These are phyloP conservation scores for Zymoseptoria passerinii DNA, from an alignment of 2,329 filamentous ascomycete species.

Conservation along the genomic window DNA sequence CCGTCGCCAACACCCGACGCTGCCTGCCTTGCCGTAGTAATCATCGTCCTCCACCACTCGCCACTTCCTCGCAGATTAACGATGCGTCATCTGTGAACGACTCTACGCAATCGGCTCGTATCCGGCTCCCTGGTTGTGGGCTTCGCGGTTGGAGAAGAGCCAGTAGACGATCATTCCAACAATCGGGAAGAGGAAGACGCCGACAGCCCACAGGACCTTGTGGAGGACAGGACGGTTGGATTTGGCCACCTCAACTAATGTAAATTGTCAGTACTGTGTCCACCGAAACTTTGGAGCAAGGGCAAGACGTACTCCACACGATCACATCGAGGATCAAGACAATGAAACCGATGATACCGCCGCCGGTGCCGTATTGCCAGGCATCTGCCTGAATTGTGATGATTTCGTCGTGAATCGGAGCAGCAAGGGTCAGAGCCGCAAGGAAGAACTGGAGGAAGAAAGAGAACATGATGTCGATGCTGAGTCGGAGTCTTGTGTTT, in stretches of 20 bases:
- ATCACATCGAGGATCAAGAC: conserved; percentile 55
- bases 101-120: conserved; percentile 44
- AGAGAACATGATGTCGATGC: conserved; percentile 23
- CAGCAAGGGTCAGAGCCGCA: conserved; percentile 43
- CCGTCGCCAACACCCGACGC: no score
- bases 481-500: not conserved
- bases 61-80: not conserved
- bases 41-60: not conserved
- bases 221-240: conserved; percentile 50
- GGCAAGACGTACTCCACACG: conserved; percentile 47
- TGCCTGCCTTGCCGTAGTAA: not conserved
- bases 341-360: conserved; percentile 54
- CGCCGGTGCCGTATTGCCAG: conserved; percentile 54
- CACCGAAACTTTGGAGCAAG: not conserved
- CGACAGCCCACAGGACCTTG: conserved; percentile 55
- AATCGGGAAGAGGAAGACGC: conserved; percentile 58
- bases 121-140: conserved; percentile 45
- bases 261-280: conserved; percentile 12
- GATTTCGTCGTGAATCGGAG: conserved; percentile 24
- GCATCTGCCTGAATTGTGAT: conserved; percentile 35
- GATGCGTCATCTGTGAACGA: not conserved
- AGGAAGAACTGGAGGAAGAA: conserved; percentile 48
- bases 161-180: conserved; percentile 55
- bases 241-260: conserved; percentile 54
- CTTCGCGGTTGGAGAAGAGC: conserved; percentile 54